Base-by-base conservation (phyloP, 2,329 filamentous ascomycete species). In the Paraconiothyrium sp. region DNA sequence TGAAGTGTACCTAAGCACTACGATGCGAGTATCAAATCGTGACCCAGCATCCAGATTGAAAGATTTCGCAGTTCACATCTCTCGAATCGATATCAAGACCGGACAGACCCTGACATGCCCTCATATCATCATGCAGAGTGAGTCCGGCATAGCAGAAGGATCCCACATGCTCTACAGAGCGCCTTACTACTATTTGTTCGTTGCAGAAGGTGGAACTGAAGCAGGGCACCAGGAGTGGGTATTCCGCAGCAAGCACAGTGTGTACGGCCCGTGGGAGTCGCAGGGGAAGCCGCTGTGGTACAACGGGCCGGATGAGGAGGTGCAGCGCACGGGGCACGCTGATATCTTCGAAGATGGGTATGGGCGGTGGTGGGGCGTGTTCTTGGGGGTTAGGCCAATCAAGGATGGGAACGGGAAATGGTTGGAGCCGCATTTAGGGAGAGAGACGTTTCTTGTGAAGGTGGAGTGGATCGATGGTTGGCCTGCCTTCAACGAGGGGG, bases 381-480 rank as follows among this genome's bases (percentile, higher is more conserved):
- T 11, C 81, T 22, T 72, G 30, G 70, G 70, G 13, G 70, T 72
- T 9, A 50, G 70, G 27, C 70, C 70, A 6, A 54, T 54, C 35
- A 66, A 39, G 30, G 60, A 60, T 49, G 50, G 10, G 20, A 37
- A 22, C 2, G 14, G 67, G 22, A 67, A 35, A 22, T 62, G 22
- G 22, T 55, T 61, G 6, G 55, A 58, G 55, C 55, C 43, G 24
- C 20, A n/a, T 5, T 13, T 4, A 80, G 83, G 83, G 0, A 76
- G 83, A 0, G 84, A 86, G 66, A 83, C 83, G 0, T 85, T 86
- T 58, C 68, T 87, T 0, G 80, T 84, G 13, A 79, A 80, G 0
- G 77, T 86, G 0, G 76, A 81, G 6, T 87, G 84, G 84, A 70
- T 79, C 9, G 73, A 85, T 46, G 81, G 83, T 61, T 86, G 84